A percentile compares a stretch with the other conserved stretches of the same genome.
These are phyloP conservation scores for Pseudoturritis turrita DNA, from an alignment of 345 rosid genomes.

Conservation along the genomic window DNA sequence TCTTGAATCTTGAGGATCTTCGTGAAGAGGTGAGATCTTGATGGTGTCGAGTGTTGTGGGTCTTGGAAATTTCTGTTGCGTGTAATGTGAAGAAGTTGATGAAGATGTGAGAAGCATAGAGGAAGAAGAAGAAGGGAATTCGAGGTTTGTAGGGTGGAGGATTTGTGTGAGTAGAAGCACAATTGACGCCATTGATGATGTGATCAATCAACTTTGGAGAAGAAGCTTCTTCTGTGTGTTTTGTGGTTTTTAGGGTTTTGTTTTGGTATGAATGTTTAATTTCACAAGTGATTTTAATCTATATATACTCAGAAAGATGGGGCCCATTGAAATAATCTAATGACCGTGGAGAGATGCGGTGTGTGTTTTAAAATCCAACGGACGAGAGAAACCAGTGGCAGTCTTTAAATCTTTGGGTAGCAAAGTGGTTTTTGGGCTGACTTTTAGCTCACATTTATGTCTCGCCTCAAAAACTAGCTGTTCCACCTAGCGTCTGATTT, in stretches of 20 bases:
- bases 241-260: background rate
- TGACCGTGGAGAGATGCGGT: background rate
- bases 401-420: background rate
- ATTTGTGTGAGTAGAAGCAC: constrained; percentile 31
- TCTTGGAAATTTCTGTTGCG: constrained; percentile 10
- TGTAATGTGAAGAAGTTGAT: background rate
- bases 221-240: background rate
- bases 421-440: constrained; percentile 18
- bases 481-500: background rate
- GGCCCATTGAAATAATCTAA: background rate
- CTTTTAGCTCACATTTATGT: constrained; percentile 25
- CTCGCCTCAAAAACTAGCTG: constrained; percentile 22
- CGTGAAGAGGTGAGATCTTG: constrained; percentile 22
- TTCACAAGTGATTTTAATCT: background rate
- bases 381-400: constrained; percentile 2
- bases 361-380: background rate
- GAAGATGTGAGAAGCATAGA: constrained; percentile 4
- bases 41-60: constrained; percentile 1
- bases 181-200: constrained; percentile 33
- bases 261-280: background rate
- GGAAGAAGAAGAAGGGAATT: background rate
- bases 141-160: constrained; percentile 25
- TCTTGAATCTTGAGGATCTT: constrained; percentile 34
- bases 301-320: background rate
- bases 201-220: background rate